These are phyloP conservation scores for Coniochaeta prunicola DNA, from an alignment of 2,329 filamentous ascomycete genomes.

Conservation along the genomic window DNA sequence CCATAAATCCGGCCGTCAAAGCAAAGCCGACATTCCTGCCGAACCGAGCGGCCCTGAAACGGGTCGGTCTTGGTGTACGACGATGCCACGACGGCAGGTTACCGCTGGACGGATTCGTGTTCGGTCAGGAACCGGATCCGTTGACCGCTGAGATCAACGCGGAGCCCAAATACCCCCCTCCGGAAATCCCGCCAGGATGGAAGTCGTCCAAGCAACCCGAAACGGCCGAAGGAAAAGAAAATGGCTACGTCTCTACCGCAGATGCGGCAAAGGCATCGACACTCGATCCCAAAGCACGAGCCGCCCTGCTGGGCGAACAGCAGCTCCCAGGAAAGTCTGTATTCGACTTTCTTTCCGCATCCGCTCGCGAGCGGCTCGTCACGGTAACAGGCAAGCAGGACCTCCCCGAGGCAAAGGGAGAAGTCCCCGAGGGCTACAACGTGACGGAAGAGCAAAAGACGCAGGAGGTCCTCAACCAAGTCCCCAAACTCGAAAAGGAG, in stretches of 20 bases:
- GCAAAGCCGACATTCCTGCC: slow-evolving; percentile 70
- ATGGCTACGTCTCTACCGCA: slow-evolving; percentile 56
- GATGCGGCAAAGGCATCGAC: slow-evolving; percentile 72
- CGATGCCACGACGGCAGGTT: slow-evolving; percentile 79
- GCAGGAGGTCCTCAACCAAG: slow-evolving; percentile 48
- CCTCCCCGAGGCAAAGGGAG: slow-evolving; percentile 70
- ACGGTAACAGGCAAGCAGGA: slow-evolving; percentile 67
- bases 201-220: slow-evolving; percentile 48
- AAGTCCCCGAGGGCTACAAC: slow-evolving; percentile 60
- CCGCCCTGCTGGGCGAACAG: slow-evolving; percentile 72
- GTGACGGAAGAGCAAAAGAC: slow-evolving; percentile 56
- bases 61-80: slow-evolving; percentile 40
- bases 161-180: slow-evolving; percentile 50
- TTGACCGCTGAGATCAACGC: slow-evolving; percentile 35
- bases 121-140: slow-evolving; percentile 48
- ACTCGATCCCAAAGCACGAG: slow-evolving; percentile 69
- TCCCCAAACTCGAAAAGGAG: slow-evolving; percentile 59
- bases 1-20: slow-evolving; percentile 56
- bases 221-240: slow-evolving; percentile 19
- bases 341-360: slow-evolving; percentile 82
- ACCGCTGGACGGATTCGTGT: slow-evolving; percentile 72
- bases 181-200: slow-evolving; percentile 68
- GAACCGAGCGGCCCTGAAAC: slow-evolving; percentile 44
- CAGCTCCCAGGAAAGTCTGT: slow-evolving; percentile 86
- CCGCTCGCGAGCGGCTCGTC: slow-evolving; percentile 69